Percentiles rank a stretch among this genome's conserved stretches.
These are phyloP conservation scores for Aureobasidium lini DNA, from an alignment of 2,329 filamentous ascomycete genomes.

Conservation along the genomic window DNA sequence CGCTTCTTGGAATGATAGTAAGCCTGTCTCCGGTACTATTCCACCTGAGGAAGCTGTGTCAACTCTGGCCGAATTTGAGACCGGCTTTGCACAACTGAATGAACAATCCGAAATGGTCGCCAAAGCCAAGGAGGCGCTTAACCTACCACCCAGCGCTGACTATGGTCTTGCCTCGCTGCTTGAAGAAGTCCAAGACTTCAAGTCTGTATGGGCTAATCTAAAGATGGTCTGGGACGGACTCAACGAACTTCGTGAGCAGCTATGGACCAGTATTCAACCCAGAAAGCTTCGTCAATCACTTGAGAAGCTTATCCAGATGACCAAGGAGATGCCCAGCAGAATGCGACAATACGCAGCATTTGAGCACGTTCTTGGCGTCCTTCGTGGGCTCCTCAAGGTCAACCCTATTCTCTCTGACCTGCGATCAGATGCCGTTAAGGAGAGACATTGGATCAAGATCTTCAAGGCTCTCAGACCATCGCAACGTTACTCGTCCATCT, in stretches of 20 bases:
- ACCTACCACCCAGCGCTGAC: conserved; percentile 72
- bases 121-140: conserved; percentile 93
- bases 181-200: conserved; percentile 97
- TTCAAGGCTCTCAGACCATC: conserved; percentile 92
- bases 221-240: conserved; percentile 95
- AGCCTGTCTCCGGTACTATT: conserved; percentile 91
- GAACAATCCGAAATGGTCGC: conserved; percentile 88
- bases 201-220: conserved; percentile 93
- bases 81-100: conserved; percentile 74
- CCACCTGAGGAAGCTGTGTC: conserved; percentile 81
- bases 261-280: conserved; percentile 94
- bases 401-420: conserved; percentile 82
- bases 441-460: conserved; percentile 95
- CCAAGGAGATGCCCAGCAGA: conserved; percentile 96
- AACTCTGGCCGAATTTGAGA: conserved; percentile 75
- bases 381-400: conserved; percentile 83
- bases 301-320: conserved; percentile 91
- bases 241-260: conserved; percentile 82
- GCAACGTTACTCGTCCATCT: conserved; percentile 87
- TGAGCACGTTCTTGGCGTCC: conserved; percentile 88
- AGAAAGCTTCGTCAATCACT: conserved; percentile 85
- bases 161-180: conserved; percentile 77
- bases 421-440: conserved; percentile 92
- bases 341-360: conserved; percentile 99
- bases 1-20: conserved; percentile 87